phyloP scores from a whole-genome alignment of 176 grass and related monocot species.

The Musa beccarii region DNA sequence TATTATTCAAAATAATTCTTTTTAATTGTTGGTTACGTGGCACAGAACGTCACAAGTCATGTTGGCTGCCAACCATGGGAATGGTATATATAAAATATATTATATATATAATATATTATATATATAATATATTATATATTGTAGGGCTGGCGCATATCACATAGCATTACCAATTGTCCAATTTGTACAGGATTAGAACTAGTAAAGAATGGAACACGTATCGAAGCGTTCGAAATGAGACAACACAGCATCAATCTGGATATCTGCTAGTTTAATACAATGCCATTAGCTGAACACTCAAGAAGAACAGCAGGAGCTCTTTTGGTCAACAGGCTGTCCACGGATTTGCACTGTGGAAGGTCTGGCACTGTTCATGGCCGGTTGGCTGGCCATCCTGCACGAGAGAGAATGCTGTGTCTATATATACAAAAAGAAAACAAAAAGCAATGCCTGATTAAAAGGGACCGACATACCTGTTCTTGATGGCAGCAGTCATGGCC shows the following conservation, averaged over 20 bases:
- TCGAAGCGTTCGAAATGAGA: no score
- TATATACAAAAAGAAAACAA: neutral
- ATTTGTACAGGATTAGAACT: neutral
- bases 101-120: no score
- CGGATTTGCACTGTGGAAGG: slow-evolving; percentile 43
- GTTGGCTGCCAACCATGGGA: no score
- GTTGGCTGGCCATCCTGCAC: slow-evolving; percentile 60
- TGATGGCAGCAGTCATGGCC: slow-evolving; percentile 55
- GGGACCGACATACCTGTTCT: slow-evolving; percentile 28
- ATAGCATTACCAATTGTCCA: no score
- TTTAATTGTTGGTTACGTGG: no score
- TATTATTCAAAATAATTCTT: no score
- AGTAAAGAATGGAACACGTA: neutral
- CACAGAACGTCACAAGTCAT: no score
- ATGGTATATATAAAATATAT: no score
- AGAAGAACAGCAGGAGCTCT: slow-evolving; percentile 46
- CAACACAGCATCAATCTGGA: neutral
- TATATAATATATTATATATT: no score
- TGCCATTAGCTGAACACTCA: slow-evolving; percentile 2
- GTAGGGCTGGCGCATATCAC: no score
- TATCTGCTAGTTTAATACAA: slow-evolving; percentile 1
- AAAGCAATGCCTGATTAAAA: no score
- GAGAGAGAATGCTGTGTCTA: neutral
- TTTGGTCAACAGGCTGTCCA: slow-evolving; percentile 43
- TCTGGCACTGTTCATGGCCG: slow-evolving; percentile 26